Evolutionary conservation across 192 early-diverging fungal genomes (phyloP).

Genomic region (Backusella psychrophila): DNA sequence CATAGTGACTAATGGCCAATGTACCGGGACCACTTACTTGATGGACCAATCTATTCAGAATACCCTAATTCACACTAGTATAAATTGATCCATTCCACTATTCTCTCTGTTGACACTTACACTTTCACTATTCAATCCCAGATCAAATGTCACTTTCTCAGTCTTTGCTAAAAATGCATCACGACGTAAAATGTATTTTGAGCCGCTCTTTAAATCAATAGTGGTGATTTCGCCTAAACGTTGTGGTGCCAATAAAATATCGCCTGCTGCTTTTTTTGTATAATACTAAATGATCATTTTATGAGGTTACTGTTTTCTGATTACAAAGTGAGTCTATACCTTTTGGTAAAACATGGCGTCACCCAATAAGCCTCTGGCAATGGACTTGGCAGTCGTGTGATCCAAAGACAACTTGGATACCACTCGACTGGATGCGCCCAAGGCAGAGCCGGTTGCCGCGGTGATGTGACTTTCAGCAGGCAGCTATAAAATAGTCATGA

Average conservation of each 20-base stretch:
- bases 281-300: constrained; percentile 40
- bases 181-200: constrained; percentile 62
- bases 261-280: constrained; percentile 54
- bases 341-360: constrained; percentile 42
- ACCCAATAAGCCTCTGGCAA: constrained; percentile 28
- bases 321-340: constrained; percentile 7
- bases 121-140: constrained; percentile 36
- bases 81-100: background rate
- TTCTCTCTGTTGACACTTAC: constrained; percentile 17
- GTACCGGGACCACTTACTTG: constrained; percentile 64
- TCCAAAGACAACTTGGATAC: constrained; percentile 29
- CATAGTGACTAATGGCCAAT: constrained; percentile 62
- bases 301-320: background rate
- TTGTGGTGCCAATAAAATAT: constrained; percentile 64
- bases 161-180: constrained; percentile 60
- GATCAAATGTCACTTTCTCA: constrained; percentile 49
- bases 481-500: constrained; percentile 28
- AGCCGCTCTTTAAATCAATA: constrained; percentile 52
- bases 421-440: constrained; percentile 49
- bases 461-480: constrained; percentile 53
- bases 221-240: constrained; percentile 62
- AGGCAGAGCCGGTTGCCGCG: constrained; percentile 49
- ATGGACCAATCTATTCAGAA: constrained; percentile 60
- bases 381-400: constrained; percentile 28
- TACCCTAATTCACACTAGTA: constrained; percentile 32